Conservation (phyloP, 2,329 filamentous ascomycete species). For the Alternaria ventricosa region DNA sequence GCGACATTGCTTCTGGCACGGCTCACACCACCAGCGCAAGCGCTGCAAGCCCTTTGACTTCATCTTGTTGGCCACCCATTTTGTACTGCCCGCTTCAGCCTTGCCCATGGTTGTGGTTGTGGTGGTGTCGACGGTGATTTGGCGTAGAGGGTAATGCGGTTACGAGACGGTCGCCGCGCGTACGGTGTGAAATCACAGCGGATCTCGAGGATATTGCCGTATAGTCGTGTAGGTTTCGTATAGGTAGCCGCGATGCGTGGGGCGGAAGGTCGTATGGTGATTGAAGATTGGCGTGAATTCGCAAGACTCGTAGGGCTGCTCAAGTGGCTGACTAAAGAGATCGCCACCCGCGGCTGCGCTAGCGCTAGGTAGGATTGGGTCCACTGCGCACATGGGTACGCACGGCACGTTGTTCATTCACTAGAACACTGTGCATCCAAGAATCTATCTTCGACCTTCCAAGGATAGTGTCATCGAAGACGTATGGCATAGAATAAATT, state of each 20-base stretch:
- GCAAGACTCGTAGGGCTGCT: slow-evolving; percentile 10
- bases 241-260: not conserved
- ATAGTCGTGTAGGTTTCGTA: not conserved
- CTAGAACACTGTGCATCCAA: too few relatives aligned
- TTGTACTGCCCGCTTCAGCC: slow-evolving; percentile 91
- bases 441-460: too few relatives aligned
- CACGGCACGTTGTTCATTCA: too few relatives aligned
- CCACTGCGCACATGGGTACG: not conserved
- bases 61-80: slow-evolving; percentile 88
- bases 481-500: too few relatives aligned
- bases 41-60: slow-evolving; percentile 70
- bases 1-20: slow-evolving; percentile 77
- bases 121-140: not conserved
- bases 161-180: not conserved
- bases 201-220: not conserved
- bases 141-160: not conserved
- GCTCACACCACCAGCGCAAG: slow-evolving; percentile 87
- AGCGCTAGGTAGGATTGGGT: not conserved
- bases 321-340: slow-evolving; percentile 5
- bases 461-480: too few relatives aligned
- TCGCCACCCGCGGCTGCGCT: slow-evolving; percentile 10
- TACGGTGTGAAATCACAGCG: not conserved
- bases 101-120: slow-evolving; percentile 70
- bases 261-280: not conserved
- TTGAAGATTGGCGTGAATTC: not conserved